Evolutionary conservation across 371 early-diverging fungal species (phyloP), one percentile per base, ranked within the genome.

Genomic region (Funneliformis caledonium): DNA sequence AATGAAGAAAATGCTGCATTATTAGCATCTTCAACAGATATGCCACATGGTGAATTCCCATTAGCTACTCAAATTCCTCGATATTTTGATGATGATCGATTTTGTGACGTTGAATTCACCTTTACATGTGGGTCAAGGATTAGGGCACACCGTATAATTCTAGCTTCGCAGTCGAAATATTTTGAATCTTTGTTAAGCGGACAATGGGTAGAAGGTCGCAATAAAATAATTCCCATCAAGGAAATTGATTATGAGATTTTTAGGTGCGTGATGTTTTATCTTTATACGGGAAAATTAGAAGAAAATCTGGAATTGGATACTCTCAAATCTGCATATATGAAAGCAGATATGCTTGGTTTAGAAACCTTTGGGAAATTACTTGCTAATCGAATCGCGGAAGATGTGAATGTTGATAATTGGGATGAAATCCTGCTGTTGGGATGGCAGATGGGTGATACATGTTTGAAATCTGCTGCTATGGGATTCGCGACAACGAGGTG

Each of bases 281-380:
- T 76, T 12, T 76, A 76, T 22, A 76, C 76, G 22, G 64, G 76
- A 22, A 76, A 76, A 50, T 47, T 76, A 22, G 64, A 76, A 62
- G 76, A 76, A 16, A 76, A 76, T 60, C 64, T 76, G n/a, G 48
- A 64, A 62, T 62, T 76, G 26, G 76, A 76, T 43, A 22, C 11
- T 19, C 22, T 76, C 11, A 76, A 76, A 62, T 45, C 45, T 37
- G 76, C 64, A 4, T 76, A 76, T 26, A 62, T 76, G 64, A 60
- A 76, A 26, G 76, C 76, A 62, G 76, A 76, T 62, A 76, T 76
- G 76, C 62, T 76, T 10, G 61, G 76, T 22, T 62, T 76, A 76
- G 76, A 76, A 64, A 37, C 45, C 9, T 76, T 76, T 16, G 64
- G 62, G 16, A 76, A 76, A 22, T 26, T 64, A 45, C 45, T 76